Evolutionary conservation across 768 basidiomycete species (phyloP), one percentile per base, ranked within the genome.

Genomic region (Paxillus involutus): DNA sequence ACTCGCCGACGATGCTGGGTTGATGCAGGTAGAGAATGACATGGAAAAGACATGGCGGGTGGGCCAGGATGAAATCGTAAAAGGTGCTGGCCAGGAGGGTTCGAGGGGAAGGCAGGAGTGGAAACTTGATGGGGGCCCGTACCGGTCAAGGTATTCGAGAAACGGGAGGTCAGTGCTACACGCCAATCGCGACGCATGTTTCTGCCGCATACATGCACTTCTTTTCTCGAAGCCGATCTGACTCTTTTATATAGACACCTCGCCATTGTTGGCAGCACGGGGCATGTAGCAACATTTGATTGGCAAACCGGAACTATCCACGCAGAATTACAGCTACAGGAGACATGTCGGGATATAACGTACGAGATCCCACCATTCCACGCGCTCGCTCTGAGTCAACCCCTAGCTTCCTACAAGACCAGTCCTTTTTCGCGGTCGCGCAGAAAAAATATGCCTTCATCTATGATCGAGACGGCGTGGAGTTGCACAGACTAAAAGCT

Each of bases 401-500:
- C 14, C 37, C 32, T 50, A 94, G 90, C 16, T 98, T 94, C 65
- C 73, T 99, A 7, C 95, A 98, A 65, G 91, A 96, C 59, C 91
- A 97, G 48, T 88, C 90, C 0, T 91, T 88, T 71, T 94, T 89
- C 64, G 96, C 96, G 2, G 94, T 97, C 9, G 96, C 96, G 0
- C 96, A 99, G 72, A 91, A 92, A 71, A 90, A 94, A 77, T 91
- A 96, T 66, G 91, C 89, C 16, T 99, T 91, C 71, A 93, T 99
- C 43, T 98, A 99, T 59, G 97, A 98, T 71, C 82, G 86, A 32
- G 83, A 93, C 60, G 96, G 97, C 19, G 88, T 97, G 13, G 97
- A 98, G 67, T 71, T 99, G 4, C 97, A 98, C 63, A 79, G 84
- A 58, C 76, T 94, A 13, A 88, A 88, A 66, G 76, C 84, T 0